A percentile compares a stretch with the other conserved stretches of the same genome.
Evolutionary conservation across 768 basidiomycete species (phyloP).

Genomic region (Brasilioporus rufonigricans): DNA sequence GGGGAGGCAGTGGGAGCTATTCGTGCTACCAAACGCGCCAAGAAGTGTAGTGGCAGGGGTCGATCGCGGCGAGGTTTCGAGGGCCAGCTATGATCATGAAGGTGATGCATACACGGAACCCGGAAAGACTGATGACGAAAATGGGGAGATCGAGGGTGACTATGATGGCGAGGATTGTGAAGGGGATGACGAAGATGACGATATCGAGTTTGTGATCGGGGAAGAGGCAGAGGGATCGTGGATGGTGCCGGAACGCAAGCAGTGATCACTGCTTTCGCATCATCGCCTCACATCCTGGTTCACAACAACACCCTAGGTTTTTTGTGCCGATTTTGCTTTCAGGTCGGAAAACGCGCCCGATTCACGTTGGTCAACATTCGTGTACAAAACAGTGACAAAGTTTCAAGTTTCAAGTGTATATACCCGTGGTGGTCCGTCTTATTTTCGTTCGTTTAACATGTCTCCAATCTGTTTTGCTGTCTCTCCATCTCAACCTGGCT

Average conservation of each 20-base stretch:
- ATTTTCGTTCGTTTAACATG: background rate
- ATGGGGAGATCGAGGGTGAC: constrained; percentile 24
- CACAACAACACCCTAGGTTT: constrained; percentile 7
- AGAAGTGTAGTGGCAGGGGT: constrained; percentile 35
- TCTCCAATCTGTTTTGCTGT: constrained; percentile 5
- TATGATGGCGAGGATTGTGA: constrained; percentile 37
- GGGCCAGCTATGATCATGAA: background rate
- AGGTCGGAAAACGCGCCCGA: constrained; percentile 15
- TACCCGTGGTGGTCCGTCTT: constrained; percentile 11
- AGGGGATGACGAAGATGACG: constrained; percentile 65
- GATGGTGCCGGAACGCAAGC: constrained; percentile 34
- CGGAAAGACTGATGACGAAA: constrained; percentile 17
- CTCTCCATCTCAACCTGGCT: constrained; percentile 10
- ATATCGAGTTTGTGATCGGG: constrained; percentile 72
- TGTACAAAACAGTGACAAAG: constrained; percentile 2
- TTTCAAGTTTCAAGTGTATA: constrained; percentile 13
- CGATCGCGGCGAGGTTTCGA: background rate
- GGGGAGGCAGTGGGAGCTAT: constrained; percentile 55
- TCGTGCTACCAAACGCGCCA: constrained; percentile 57
- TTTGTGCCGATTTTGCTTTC: background rate
- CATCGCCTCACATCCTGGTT: background rate
- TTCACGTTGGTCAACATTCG: constrained; percentile 8
- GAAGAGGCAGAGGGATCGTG: constrained; percentile 40
- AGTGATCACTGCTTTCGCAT: constrained; percentile 1
- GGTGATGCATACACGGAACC: constrained; percentile 1